These are phyloP conservation scores for Aspergillus sp. DNA, from an alignment of 2,329 filamentous ascomycete genomes.

Conservation along the genomic window DNA sequence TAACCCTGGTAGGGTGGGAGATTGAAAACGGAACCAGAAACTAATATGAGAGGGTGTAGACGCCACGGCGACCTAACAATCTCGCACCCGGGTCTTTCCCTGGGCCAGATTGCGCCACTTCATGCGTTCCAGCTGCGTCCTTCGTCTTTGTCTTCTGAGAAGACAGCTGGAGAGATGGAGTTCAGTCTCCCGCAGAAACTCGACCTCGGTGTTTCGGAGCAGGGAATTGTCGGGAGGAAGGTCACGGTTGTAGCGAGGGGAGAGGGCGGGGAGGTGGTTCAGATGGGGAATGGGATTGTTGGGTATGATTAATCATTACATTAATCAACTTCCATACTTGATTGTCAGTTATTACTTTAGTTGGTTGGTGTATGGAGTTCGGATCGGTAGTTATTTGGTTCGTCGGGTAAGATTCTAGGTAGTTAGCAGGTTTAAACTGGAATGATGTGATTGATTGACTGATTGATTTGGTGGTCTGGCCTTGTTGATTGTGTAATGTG, in stretches of 20 bases:
- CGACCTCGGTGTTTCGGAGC: constrained; percentile 35
- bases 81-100: background rate
- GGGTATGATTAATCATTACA: constrained; percentile 29
- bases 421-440: too few relatives aligned
- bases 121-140: constrained; percentile 26
- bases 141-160: background rate
- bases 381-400: too few relatives aligned
- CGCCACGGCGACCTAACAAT: constrained; percentile 28
- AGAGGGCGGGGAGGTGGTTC: constrained; percentile 16
- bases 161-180: constrained; percentile 19
- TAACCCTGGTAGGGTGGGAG: constrained; percentile 7
- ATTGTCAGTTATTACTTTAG: too few relatives aligned
- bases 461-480: background rate
- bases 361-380: background rate
- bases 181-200: constrained; percentile 30
- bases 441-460: background rate
- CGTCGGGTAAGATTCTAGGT: too few relatives aligned
- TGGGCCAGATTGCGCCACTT: constrained; percentile 12
- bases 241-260: constrained; percentile 28
- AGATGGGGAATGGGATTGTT: constrained; percentile 33
- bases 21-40: background rate
- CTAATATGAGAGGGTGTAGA: constrained; percentile 11
- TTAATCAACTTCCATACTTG: too few relatives aligned
- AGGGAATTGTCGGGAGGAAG: constrained; percentile 34
- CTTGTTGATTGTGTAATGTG: background rate